Evolutionary conservation across 768 basidiomycete species (phyloP), one percentile per base, ranked within the genome.

Genomic region (Porpolomopsis calyptriformis): DNA sequence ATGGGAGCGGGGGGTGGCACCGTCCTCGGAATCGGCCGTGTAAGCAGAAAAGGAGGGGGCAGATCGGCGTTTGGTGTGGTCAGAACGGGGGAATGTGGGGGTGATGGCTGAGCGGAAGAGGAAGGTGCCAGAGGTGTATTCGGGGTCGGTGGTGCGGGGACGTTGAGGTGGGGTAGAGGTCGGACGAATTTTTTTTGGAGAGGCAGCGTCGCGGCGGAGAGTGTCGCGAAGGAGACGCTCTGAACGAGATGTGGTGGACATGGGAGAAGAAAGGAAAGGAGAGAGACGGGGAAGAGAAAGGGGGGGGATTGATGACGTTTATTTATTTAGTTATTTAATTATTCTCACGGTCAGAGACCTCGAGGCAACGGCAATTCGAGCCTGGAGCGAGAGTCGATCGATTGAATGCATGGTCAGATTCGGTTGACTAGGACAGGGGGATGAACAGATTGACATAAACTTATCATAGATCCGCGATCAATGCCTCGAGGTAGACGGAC

Each of bases 191-290:
- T 55, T 49, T 53, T 58, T 44, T 40, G 54, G 39, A 12, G 43
- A 41, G 33, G 18, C 4, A 3, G 41, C 22, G 53, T 68, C 78
- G 39, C 73, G 66, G 23, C 65, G 60, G 44, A 80, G 69, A 8
- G 78, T 70, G 50, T 78, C 71, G 42, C 78, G 66, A 40, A 80
- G 66, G 38, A 80, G 69, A 8, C 69, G 67, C 53, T 79, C 73
- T 40, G 46, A 47, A 7, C 38, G 40, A 16, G 29, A 31, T 8
- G 9, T 11, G 40, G 9, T 5, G 22, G 40, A 42, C 40, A 23
- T 22, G 40, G 25, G 24, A 20, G 40, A 24, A 8, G n/a, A 7
- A 16, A 16, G n/a, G 37, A 22, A 39, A 22, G 10, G 16, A 16
- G 6, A 7, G 37, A 16, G 22, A 7, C 22, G 37, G 40, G 8